Percentiles rank a stretch among this genome's conserved stretches.
These are phyloP conservation scores for Galeopsis tetrahit DNA, from an alignment of 257 asterid species.

Conservation along the genomic window DNA sequence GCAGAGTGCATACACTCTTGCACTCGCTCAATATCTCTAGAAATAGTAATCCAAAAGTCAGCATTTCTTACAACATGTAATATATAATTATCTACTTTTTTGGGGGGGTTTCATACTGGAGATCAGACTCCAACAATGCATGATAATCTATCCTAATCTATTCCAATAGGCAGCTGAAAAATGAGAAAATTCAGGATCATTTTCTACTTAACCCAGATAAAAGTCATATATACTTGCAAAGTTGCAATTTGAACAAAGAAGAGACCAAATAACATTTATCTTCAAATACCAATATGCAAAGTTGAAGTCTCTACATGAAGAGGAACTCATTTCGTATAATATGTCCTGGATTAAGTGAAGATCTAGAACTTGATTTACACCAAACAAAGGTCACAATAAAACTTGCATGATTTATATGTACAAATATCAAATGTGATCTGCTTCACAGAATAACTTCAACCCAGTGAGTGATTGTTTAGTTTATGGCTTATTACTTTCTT, in stretches of 20 bases:
- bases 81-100: not conserved
- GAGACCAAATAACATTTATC: slow-evolving; percentile 18
- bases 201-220: not conserved
- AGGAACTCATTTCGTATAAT: not conserved
- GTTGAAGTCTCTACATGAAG: not conserved
- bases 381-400: not conserved
- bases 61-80: slow-evolving; percentile 22
- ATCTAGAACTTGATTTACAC: not conserved
- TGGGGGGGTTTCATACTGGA: not conserved
- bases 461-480: not conserved
- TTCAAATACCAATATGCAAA: not conserved
- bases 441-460: slow-evolving; percentile 10
- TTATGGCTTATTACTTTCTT: slow-evolving; percentile 9
- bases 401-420: not conserved
- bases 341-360: not conserved
- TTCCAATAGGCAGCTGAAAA: not conserved
- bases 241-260: not conserved
- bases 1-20: slow-evolving; percentile 72
- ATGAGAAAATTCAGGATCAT: slow-evolving; percentile 9
- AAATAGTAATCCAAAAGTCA: slow-evolving; percentile 20
- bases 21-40: slow-evolving; percentile 66
- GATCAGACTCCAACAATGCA: not conserved
- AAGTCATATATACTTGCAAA: not conserved
- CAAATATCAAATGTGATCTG: slow-evolving; percentile 2
- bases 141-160: not conserved